Conservation (phyloP, 306 rosid genomes). For the Sphenostylis stenocarpa region DNA sequence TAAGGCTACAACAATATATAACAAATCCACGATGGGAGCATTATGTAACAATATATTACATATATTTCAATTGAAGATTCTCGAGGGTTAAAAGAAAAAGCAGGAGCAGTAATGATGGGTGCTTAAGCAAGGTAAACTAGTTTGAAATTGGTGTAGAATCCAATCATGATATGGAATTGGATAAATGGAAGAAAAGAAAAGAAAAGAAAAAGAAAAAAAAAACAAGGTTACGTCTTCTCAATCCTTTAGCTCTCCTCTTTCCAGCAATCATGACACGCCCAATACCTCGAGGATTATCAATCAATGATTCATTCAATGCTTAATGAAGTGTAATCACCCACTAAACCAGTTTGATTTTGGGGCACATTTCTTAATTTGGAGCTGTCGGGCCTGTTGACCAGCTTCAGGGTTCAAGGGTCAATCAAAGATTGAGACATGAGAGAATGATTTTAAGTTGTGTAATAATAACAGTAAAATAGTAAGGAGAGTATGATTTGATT, state of each 20-base stretch:
- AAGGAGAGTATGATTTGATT: conserved; percentile 26
- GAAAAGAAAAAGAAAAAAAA: no score
- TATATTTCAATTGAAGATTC: background rate
- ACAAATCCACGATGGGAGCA: no score
- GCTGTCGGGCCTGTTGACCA: conserved; percentile 22
- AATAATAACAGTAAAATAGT: conserved; percentile 24
- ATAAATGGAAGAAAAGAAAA: background rate
- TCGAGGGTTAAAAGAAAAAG: background rate
- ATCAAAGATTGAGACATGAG: conserved; percentile 20
- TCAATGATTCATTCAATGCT: conserved; percentile 18
- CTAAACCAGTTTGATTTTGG: background rate
- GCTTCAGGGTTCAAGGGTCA: conserved; percentile 9
- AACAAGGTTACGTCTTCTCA: conserved; percentile 26
- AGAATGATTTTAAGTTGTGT: conserved; percentile 21
- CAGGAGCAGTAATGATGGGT: background rate
- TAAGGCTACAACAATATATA: no score
- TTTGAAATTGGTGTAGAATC: conserved; percentile 12
- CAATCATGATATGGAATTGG: conserved; percentile 16
- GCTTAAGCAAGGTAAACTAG: conserved; percentile 15
- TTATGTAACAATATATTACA: no score
- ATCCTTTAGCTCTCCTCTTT: background rate
- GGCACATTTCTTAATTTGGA: background rate
- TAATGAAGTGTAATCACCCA: conserved; percentile 14
- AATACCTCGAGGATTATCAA: no score
- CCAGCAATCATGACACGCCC: background rate